phyloP scores from a whole-genome alignment of 805 yeast genomes.

The Cyberlindnera bimundalis region DNA sequence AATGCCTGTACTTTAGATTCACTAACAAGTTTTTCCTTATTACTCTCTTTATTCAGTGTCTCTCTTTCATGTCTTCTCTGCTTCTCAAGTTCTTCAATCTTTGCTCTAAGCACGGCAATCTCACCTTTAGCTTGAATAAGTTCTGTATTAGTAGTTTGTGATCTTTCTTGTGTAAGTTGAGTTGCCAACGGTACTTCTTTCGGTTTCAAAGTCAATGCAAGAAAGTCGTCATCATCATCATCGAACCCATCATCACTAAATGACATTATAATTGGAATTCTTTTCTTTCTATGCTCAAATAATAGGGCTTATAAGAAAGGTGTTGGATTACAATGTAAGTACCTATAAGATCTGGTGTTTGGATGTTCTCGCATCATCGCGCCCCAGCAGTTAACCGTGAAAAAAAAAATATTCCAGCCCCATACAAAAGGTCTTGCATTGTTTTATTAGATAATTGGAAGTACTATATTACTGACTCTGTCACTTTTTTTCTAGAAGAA shows the following conservation, averaged over 20 bases:
- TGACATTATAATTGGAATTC: slow-evolving; percentile 8
- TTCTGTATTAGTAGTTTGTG: slow-evolving; percentile 14
- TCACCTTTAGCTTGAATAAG: slow-evolving; percentile 66
- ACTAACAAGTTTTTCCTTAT: slow-evolving; percentile 24
- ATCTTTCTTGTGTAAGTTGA: slow-evolving; percentile 1
- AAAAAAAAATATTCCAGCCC: not conserved
- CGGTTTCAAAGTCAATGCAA: slow-evolving; percentile 45
- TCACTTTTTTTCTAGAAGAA: too few relatives aligned
- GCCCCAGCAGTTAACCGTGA: not conserved
- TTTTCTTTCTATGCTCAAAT: too few relatives aligned
- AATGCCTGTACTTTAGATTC: slow-evolving; percentile 37
- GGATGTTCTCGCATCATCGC: not conserved
- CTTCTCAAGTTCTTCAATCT: slow-evolving; percentile 33
- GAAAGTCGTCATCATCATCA: slow-evolving; percentile 40
- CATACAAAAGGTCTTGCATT: not conserved
- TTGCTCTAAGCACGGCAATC: slow-evolving; percentile 70
- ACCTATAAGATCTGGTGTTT: not conserved
- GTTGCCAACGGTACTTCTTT: slow-evolving; percentile 3
- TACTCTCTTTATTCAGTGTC: slow-evolving; percentile 29
- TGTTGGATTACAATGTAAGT: not conserved
- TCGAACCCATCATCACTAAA: slow-evolving; percentile 6
- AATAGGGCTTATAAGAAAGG: too few relatives aligned
- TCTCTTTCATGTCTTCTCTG: slow-evolving; percentile 53
- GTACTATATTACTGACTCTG: too few relatives aligned
- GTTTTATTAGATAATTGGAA: too few relatives aligned